Evolutionary conservation across 108 stramenopile species (phyloP).

Genomic region (Cyclotella kingstonii): DNA sequence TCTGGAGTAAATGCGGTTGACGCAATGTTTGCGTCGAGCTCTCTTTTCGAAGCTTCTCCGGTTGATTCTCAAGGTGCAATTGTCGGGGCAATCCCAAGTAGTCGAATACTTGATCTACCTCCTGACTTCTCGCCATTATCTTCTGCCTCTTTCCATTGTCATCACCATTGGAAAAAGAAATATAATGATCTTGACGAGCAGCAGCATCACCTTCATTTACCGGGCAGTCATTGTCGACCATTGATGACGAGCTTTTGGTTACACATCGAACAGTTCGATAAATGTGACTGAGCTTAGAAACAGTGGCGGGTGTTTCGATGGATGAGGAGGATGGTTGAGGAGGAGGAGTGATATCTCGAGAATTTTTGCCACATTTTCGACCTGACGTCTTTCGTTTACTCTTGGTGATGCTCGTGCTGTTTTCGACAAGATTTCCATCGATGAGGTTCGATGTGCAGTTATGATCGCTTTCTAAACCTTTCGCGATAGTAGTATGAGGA

Average conservation of each 20-base stretch:
- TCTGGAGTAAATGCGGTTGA: not conserved
- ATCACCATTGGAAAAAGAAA: too few species aligned
- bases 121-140: conserved; percentile 16
- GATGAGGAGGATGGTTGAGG: not conserved
- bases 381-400: too few species aligned
- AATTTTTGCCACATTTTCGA: not conserved
- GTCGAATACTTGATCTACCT: conserved; percentile 28
- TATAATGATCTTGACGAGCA: too few species aligned
- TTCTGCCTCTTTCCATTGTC: conserved; percentile 15
- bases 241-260: not conserved
- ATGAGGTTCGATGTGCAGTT: too few species aligned
- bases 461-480: too few species aligned
- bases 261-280: not conserved
- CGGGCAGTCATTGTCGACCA: not conserved
- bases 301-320: conserved; percentile 13
- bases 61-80: not conserved
- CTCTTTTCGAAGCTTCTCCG: not conserved
- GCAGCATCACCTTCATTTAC: too few species aligned
- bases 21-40: not conserved
- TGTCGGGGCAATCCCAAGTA: conserved; percentile 10
- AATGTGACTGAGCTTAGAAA: conserved; percentile 10
- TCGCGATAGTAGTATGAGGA: too few species aligned
- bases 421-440: too few species aligned
- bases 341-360: conserved; percentile 12
- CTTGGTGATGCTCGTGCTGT: too few species aligned